phyloP scores from a whole-genome alignment of 2,329 filamentous ascomycete genomes.

The Remersonia thermophila region DNA sequence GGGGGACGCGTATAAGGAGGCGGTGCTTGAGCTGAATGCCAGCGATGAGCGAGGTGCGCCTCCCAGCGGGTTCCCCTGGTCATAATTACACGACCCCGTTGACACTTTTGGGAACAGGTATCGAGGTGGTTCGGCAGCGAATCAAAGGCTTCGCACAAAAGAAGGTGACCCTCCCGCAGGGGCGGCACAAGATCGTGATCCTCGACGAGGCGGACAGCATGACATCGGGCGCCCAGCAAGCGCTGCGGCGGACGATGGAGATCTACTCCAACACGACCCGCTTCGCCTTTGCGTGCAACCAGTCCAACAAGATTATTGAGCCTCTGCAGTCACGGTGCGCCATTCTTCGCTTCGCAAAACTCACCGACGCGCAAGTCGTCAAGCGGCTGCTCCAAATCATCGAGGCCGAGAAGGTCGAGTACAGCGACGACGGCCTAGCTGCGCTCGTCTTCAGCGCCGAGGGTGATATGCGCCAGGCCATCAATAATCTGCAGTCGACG shows the following conservation, averaged over 20 bases:
- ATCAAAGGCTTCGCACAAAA: conserved; percentile 99
- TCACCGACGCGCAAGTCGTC: conserved; percentile 87
- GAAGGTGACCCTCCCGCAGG: conserved; percentile 85
- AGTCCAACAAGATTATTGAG: conserved; percentile 98
- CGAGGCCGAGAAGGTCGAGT: conserved; percentile 79
- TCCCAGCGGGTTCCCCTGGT: not conserved
- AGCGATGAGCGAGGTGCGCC: conserved; percentile 73
- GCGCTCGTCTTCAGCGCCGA: conserved; percentile 96
- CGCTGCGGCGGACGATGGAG: conserved; percentile 91
- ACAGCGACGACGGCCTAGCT: conserved; percentile 85
- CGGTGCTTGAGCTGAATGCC: conserved; percentile 89
- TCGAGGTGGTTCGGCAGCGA: conserved; percentile 91
- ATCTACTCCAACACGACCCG: conserved; percentile 94
- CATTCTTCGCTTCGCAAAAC: conserved; percentile 81
- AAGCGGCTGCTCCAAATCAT: conserved; percentile 86
- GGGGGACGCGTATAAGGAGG: conserved; percentile 92
- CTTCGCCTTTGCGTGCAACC: conserved; percentile 97
- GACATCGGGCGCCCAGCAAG: conserved; percentile 94
- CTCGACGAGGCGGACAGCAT: conserved; percentile 97
- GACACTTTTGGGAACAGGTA: conserved; percentile 40
- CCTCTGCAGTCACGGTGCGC: conserved; percentile 95
- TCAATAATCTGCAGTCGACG: conserved; percentile 95
- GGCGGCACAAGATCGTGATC: conserved; percentile 91
- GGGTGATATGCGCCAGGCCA: conserved; percentile 96
- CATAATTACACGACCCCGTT: not conserved